Conservation (phyloP, 2,329 filamentous ascomycete species). For the Pseudofabraea citricarpa region DNA sequence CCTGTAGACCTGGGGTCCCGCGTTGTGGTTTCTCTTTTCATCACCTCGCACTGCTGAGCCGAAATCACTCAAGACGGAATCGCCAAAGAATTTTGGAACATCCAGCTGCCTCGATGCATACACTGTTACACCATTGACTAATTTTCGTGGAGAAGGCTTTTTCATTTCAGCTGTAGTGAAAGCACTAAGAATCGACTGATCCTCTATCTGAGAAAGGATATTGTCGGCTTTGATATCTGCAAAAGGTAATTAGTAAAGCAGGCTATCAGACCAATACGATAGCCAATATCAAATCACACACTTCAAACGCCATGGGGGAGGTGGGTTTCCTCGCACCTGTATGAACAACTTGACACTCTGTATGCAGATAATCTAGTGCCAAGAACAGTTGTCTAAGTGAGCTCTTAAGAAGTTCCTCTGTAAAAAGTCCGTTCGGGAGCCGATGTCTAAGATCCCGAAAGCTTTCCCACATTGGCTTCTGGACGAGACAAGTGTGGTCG, state of each 20-base stretch:
- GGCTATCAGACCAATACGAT: too few species aligned
- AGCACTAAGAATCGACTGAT: slow-evolving; percentile 30
- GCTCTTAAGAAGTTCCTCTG: slow-evolving; percentile 28
- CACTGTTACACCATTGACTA: slow-evolving; percentile 32
- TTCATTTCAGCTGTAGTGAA: slow-evolving; percentile 36
- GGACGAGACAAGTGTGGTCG: slow-evolving; percentile 31
- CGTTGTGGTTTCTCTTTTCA: slow-evolving; percentile 28
- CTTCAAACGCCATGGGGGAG: too few species aligned
- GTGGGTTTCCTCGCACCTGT: slow-evolving; percentile 30
- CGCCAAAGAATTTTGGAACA: slow-evolving; percentile 26
- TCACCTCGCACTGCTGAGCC: slow-evolving; percentile 37
- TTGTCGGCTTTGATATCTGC: slow-evolving; percentile 42
- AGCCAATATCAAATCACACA: too few species aligned
- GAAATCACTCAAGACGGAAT: slow-evolving; percentile 42
- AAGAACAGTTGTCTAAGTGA: slow-evolving; percentile 32
- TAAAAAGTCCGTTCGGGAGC: slow-evolving; percentile 23
- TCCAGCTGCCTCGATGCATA: slow-evolving; percentile 36
- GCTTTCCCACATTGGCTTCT: slow-evolving; percentile 39
- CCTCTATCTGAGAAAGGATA: slow-evolving; percentile 34
- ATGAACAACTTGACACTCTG: slow-evolving; percentile 39
- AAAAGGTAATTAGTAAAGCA: neutral
- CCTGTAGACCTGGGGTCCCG: slow-evolving; percentile 36
- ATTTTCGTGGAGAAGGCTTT: slow-evolving; percentile 36
- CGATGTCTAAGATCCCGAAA: slow-evolving; percentile 32
- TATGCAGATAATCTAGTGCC: slow-evolving; percentile 39